Evolutionary conservation across 371 early-diverging fungal species (phyloP).

Genomic region (Blyttiomyces sp.): DNA sequence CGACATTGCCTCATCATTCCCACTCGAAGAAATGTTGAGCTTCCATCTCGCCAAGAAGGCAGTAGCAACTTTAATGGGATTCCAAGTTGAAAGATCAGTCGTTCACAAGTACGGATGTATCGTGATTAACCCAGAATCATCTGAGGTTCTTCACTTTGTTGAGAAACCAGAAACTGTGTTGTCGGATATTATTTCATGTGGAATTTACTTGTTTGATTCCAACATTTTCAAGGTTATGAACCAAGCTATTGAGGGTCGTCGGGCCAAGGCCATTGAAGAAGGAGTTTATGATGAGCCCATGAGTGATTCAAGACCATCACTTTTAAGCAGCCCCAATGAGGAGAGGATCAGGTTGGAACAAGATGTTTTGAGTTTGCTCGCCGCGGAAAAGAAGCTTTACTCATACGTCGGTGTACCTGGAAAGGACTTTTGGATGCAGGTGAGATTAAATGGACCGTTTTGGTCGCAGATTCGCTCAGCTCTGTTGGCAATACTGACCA

Average conservation of each 20-base stretch:
- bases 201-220: conserved; percentile 85
- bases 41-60: conserved; percentile 75
- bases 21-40: conserved; percentile 79
- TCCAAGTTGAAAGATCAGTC: conserved; percentile 60
- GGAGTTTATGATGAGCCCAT: conserved; percentile 37
- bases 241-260: conserved; percentile 63
- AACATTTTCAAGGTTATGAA: conserved; percentile 83
- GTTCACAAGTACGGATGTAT: conserved; percentile 90
- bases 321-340: conserved; percentile 28
- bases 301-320: conserved; percentile 24
- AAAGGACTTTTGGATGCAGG: conserved; percentile 82
- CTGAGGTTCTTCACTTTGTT: conserved; percentile 92
- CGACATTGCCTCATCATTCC: conserved; percentile 92
- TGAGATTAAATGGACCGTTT: neutral
- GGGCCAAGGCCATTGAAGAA: conserved; percentile 52
- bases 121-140: conserved; percentile 78
- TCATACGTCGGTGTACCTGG: conserved; percentile 60
- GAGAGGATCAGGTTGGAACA: conserved; percentile 85
- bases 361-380: conserved; percentile 83
- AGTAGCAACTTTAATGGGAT: conserved; percentile 30
- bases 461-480: neutral
- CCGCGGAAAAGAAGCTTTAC: conserved; percentile 76
- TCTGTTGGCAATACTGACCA: neutral
- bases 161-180: conserved; percentile 95
- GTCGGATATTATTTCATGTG: conserved; percentile 90